phyloP scores from a whole-genome alignment of 176 grass and related monocot species.

The Triticum urartu region DNA sequence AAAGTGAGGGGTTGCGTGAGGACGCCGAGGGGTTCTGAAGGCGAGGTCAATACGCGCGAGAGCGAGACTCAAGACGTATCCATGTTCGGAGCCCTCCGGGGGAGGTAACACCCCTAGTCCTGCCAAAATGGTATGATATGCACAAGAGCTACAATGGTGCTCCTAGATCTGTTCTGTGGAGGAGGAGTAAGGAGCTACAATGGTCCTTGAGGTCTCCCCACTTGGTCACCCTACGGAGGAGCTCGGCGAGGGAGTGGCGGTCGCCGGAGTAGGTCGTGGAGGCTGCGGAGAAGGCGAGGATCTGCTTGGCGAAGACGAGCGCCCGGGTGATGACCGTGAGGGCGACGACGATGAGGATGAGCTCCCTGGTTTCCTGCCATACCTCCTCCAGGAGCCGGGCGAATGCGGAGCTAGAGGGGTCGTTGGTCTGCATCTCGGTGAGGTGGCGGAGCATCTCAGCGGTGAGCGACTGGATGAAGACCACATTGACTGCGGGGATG shows the following conservation, averaged over 20 bases:
- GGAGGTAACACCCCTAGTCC: too few species aligned
- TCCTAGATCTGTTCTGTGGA: too few species aligned
- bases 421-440: neutral
- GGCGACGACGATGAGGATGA: neutral
- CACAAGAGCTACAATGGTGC: too few species aligned
- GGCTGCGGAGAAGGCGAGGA: constrained; percentile 7
- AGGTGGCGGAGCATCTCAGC: neutral
- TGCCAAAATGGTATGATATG: too few species aligned
- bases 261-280: constrained; percentile 22
- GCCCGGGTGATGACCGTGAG: neutral
- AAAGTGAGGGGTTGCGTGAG: too few species aligned
- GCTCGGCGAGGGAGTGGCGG: neutral
- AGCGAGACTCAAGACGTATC: too few species aligned
- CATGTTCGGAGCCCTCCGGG: too few species aligned
- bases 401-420: constrained; percentile 13
- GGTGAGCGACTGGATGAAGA: neutral
- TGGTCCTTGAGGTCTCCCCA: neutral
- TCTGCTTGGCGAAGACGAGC: neutral
- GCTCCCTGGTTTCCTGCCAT: neutral
- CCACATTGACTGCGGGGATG: neutral
- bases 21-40: too few species aligned
- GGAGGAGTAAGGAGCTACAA: too few species aligned
- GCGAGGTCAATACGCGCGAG: too few species aligned
- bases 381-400: neutral
- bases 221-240: neutral